Base-by-base conservation (phyloP, 495 filamentous ascomycete genomes). In the Talaromyces borbonicus region DNA sequence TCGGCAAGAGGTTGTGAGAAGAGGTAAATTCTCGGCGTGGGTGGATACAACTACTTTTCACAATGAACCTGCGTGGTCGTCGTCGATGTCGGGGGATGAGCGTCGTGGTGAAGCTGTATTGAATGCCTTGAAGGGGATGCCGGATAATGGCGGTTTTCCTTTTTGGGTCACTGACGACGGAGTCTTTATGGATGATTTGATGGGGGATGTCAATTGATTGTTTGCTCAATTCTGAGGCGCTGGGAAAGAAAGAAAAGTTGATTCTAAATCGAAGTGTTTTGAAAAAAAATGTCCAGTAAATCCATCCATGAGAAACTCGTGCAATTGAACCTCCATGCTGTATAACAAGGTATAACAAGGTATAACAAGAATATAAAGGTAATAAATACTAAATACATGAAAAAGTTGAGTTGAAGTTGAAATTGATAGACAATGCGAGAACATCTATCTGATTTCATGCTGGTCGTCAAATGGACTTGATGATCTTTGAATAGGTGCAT, bases 391-490 rank as follows among this genome's bases (percentile, higher is more conserved):
- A 38, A 16, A 20, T 38, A 38, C 35, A 38, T 20, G 32, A 36
- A 36, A 20, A 14, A 18, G 16, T 16, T 38, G 16, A 9, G n/a
- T 20, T 6, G 35, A 14, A 18, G 16, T 16, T 38, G 16, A 9
- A 22, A 38, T 6, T 6, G 26, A 29, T 5, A 12, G 18, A 38
- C 11, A 38, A 4, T 7, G 8, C 16, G 14, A 38, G 6, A 38
- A 22, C 20, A 25, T 6, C 53, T 74, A 89, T 67, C 81, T 86
- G 49, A 80, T 67, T 54, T 67, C 69, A 42, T 73, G 73, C 24
- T 56, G 58, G 40, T 72, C 69, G 25, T 67, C 68, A 46, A 72
- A 72, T 5, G 69, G 69, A 55, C 67, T 69, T 33, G 63, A 52
- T 26, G 43, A 37, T 19, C 43, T 43, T 40, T 26, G 20, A 23